phyloP scores from a whole-genome alignment of 495 filamentous ascomycete species.

The Neurospora tetrasperma region DNA sequence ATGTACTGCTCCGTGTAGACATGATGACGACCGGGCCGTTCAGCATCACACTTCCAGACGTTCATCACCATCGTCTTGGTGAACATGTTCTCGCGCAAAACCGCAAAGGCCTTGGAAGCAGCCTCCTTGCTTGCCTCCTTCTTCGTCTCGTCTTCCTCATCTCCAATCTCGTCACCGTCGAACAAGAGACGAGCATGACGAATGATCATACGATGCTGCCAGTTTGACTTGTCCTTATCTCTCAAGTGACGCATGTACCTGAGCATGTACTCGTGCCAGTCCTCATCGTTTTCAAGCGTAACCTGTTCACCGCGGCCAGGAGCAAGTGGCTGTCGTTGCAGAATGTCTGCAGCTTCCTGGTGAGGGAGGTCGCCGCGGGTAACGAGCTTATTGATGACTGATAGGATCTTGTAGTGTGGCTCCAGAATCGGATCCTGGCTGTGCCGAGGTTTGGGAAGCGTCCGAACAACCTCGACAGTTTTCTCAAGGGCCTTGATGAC shows the following conservation, averaged over 20 bases:
- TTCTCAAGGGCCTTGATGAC: conserved; percentile 56
- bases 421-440: conserved; percentile 81
- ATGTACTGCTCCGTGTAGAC: conserved; percentile 90
- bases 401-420: conserved; percentile 92
- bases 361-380: conserved; percentile 31
- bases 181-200: conserved; percentile 71
- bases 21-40: conserved; percentile 84
- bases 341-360: conserved; percentile 33
- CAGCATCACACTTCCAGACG: conserved; percentile 92
- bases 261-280: conserved; percentile 69
- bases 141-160: conserved; percentile 19
- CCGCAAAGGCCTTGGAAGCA: conserved; percentile 54
- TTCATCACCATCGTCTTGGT: conserved; percentile 91
- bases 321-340: conserved; percentile 36
- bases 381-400: conserved; percentile 76
- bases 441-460: conserved; percentile 67
- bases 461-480: conserved; percentile 53
- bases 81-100: conserved; percentile 79
- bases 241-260: conserved; percentile 63
- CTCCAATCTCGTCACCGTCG: conserved; percentile 18
- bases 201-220: conserved; percentile 90
- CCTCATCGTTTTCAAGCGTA: conserved; percentile 39
- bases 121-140: conserved; percentile 12
- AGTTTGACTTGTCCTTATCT: conserved; percentile 83
- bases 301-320: conserved; percentile 26